A percentile compares a stretch with the other conserved stretches of the same genome.
phyloP scores from a whole-genome alignment of 257 asterid species.

The Leonotis leonurus region DNA sequence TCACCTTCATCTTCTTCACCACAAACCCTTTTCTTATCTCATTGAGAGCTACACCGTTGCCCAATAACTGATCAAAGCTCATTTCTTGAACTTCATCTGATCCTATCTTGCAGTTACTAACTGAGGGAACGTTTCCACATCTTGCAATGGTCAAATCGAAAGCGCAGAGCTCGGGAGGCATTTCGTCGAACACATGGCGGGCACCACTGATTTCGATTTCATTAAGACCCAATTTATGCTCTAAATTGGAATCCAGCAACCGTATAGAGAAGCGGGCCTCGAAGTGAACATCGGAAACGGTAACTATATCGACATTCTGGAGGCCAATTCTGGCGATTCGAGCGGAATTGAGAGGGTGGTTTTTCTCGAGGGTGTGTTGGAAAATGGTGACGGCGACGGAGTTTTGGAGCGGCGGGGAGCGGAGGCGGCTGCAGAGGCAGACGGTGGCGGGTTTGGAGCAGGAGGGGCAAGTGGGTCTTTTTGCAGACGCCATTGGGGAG shows the following conservation, averaged over 20 bases:
- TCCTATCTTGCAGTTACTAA: neutral
- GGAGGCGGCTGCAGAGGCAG: conserved; percentile 71
- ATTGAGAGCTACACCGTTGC: conserved; percentile 19
- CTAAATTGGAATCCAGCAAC: conserved; percentile 10
- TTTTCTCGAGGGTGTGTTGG: conserved; percentile 70
- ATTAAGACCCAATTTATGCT: neutral
- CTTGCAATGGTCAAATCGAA: conserved; percentile 41
- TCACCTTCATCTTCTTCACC: conserved; percentile 42
- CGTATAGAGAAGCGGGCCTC: conserved; percentile 46
- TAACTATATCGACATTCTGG: conserved; percentile 32
- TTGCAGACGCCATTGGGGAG: conserved; percentile 42
- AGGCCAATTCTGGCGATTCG: conserved; percentile 67
- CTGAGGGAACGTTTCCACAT: conserved; percentile 34
- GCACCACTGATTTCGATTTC: conserved; percentile 12
- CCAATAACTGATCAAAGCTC: conserved; percentile 32
- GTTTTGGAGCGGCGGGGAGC: conserved; percentile 41
- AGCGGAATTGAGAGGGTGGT: conserved; percentile 75
- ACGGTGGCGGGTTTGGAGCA: conserved; percentile 64
- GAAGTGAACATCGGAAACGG: conserved; percentile 59
- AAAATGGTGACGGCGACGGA: conserved; percentile 65
- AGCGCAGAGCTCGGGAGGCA: conserved; percentile 15
- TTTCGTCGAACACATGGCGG: conserved; percentile 30
- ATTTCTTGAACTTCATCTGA: conserved; percentile 4
- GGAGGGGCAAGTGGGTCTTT: conserved; percentile 60
- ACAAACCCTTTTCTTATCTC: conserved; percentile 39